A percentile compares a stretch with the other conserved stretches of the same genome.
phyloP scores from a whole-genome alignment of 2,329 filamentous ascomycete species.

The Aspergillus cejpii region DNA sequence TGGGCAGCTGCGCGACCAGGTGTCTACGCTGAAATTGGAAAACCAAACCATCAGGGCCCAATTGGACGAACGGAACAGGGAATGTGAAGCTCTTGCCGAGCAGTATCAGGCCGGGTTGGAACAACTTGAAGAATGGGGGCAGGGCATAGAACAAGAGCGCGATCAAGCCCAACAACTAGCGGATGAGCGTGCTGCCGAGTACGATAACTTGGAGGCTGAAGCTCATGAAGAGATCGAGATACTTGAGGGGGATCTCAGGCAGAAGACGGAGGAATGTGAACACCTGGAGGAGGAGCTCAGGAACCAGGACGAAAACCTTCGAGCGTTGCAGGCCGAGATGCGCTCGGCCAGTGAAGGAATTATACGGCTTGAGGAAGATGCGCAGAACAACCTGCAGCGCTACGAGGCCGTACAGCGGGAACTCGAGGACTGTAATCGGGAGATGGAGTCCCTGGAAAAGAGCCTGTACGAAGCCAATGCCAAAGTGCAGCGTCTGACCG shows the following conservation, averaged over 20 bases:
- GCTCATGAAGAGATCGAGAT: slow-evolving; percentile 54
- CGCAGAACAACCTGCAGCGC: slow-evolving; percentile 66
- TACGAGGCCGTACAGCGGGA: slow-evolving; percentile 81
- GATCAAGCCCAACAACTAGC: slow-evolving; percentile 76
- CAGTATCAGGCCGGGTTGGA: slow-evolving; percentile 76
- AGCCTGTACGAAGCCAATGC: slow-evolving; percentile 76
- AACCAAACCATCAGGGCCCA: slow-evolving; percentile 84
- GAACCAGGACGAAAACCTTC: slow-evolving; percentile 77
- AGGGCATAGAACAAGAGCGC: slow-evolving; percentile 71
- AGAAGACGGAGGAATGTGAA: slow-evolving; percentile 63
- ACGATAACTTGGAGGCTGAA: slow-evolving; percentile 50
- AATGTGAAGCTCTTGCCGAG: slow-evolving; percentile 67
- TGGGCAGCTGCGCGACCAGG: slow-evolving; percentile 74
- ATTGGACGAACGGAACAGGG: slow-evolving; percentile 69
- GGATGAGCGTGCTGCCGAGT: slow-evolving; percentile 51
- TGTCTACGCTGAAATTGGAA: slow-evolving; percentile 77
- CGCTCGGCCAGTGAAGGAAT: slow-evolving; percentile 82
- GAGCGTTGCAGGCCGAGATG: slow-evolving; percentile 89
- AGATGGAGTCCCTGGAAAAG: slow-evolving; percentile 78
- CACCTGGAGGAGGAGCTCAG: slow-evolving; percentile 64
- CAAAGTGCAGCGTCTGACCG: slow-evolving; percentile 78
- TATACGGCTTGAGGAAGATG: slow-evolving; percentile 81
- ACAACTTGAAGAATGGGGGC: slow-evolving; percentile 69
- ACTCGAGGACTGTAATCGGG: slow-evolving; percentile 72
- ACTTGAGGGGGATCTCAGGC: slow-evolving; percentile 60